Conservation (phyloP, 768 basidiomycete species). For the Hypsizygus marmoreus region DNA sequence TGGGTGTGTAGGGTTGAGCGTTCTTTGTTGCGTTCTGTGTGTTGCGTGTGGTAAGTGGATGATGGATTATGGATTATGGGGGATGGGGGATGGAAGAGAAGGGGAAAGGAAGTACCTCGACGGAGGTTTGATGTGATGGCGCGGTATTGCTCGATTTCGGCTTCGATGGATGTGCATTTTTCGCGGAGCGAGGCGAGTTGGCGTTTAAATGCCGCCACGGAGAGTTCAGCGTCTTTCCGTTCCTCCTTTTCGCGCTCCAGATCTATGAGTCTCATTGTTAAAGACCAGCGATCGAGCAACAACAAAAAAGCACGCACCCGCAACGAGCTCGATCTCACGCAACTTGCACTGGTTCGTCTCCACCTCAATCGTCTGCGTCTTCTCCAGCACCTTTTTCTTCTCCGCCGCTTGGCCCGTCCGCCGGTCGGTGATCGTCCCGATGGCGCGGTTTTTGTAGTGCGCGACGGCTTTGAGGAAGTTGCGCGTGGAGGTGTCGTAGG, state of each 20-base stretch:
- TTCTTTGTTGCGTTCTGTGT: slow-evolving; percentile 71
- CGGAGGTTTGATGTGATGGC: slow-evolving; percentile 60
- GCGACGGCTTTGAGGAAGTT: slow-evolving; percentile 75
- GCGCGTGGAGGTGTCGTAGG: slow-evolving; percentile 65
- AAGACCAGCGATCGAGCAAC: neutral
- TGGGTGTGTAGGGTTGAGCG: slow-evolving; percentile 53
- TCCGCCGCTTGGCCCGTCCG: slow-evolving; percentile 61
- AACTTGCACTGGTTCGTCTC: slow-evolving; percentile 79
- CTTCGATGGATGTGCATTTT: slow-evolving; percentile 55
- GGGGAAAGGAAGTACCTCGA: slow-evolving; percentile 52
- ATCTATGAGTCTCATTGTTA: slow-evolving; percentile 39
- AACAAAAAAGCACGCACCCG: slow-evolving; percentile 48
- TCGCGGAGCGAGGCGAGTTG: slow-evolving; percentile 69
- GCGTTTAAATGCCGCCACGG: slow-evolving; percentile 59
- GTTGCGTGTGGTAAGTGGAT: neutral
- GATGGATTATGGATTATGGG: no score
- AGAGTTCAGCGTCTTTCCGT: slow-evolving; percentile 66
- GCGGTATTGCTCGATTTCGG: slow-evolving; percentile 74
- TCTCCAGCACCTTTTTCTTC: slow-evolving; percentile 65
- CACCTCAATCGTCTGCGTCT: slow-evolving; percentile 58
- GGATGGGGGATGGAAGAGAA: neutral
- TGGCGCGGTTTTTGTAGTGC: slow-evolving; percentile 71
- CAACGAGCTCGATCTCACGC: slow-evolving; percentile 76
- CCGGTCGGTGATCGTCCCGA: slow-evolving; percentile 67
- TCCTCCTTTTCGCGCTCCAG: slow-evolving; percentile 74